Base-by-base conservation (phyloP, 257 asterid species). In the Nicotiana sylvestris region DNA sequence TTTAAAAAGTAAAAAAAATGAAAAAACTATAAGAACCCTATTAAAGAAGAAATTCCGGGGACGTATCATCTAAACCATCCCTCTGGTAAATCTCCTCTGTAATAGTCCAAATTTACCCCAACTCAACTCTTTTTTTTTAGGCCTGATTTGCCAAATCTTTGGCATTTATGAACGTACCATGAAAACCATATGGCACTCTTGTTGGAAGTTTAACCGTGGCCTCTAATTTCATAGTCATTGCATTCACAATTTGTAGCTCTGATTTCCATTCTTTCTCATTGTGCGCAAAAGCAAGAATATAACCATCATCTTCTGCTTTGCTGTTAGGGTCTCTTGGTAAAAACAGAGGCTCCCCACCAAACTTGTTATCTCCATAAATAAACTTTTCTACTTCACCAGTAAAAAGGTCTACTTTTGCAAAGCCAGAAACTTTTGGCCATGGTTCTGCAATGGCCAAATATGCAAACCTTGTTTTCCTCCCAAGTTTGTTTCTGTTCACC, bases 341-440 rank as follows among this genome's bases (percentile, higher is more conserved):
- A 82, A 94, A 96, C 82, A 94, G 89, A 9, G 99, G 99, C 89
- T 96, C 99, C 0, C 99, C 99, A 9, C 99, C 98, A 56, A 84
- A 96, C 39, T 94, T 96, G 3, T 90, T 92, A 0, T 94, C 90
- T 0, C 99, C 99, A 13, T 96, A 96, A 33, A 90, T 85, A 86
- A 86, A 89, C 83, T 96, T 96, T 2, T 85, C 76, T 4, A 94
- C 98, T 69, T 89, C 92, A 0, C 99, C 98, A 0, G 88, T 94
- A 25, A 82, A 90, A 13, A 96, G 89, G 84, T 96, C 97, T 6
- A 96, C 99, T 53, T 96, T 96, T 0, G 99, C 99, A 16, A 93
- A 93, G 2, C 99, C 99, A 6, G 98, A 96, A 0, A 96, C 99
- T 82, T 93, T 96, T 11, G 99, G 99, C 99, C 99, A 96, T 0